These are phyloP conservation scores for Rubus parviflorus DNA, from an alignment of 306 rosid genomes.

Conservation along the genomic window DNA sequence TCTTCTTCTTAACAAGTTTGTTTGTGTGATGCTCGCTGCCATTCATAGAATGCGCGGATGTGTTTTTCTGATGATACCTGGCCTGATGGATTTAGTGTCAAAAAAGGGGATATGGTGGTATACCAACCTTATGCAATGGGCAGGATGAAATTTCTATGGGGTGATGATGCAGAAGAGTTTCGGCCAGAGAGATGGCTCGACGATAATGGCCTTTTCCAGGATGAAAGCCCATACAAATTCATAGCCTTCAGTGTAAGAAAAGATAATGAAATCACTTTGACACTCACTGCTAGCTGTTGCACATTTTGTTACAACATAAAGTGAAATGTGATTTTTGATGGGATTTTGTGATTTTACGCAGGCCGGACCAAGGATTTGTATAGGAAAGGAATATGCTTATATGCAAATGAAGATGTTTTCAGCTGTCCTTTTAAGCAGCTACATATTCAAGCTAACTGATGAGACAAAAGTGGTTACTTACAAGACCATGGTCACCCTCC, in stretches of 20 bases:
- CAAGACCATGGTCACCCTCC: constrained; percentile 19
- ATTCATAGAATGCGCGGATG: constrained; percentile 25
- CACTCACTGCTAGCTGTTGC: no score
- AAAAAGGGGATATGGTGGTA: constrained; percentile 23
- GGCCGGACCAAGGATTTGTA: constrained; percentile 23
- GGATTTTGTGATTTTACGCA: no score
- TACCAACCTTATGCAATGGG: constrained; percentile 41
- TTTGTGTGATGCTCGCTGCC: background rate
- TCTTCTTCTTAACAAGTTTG: background rate
- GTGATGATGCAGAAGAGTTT: constrained; percentile 39
- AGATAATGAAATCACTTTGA: no score
- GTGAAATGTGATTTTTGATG: no score
- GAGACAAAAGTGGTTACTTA: background rate
- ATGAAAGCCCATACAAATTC: constrained; percentile 37
- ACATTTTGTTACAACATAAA: background rate
- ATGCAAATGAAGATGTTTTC: constrained; percentile 2
- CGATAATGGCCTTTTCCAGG: constrained; percentile 25
- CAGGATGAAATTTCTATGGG: constrained; percentile 34
- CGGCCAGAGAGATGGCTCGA: constrained; percentile 38
- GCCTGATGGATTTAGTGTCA: constrained; percentile 34
- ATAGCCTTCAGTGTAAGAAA: constrained; percentile 31
- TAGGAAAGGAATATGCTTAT: constrained; percentile 15
- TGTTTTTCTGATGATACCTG: constrained; percentile 28
- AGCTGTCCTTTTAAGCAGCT: constrained; percentile 2
- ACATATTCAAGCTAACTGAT: constrained; percentile 7